Base-by-base conservation (phyloP, 495 filamentous ascomycete species). In the Elaphomyces granulatus region DNA sequence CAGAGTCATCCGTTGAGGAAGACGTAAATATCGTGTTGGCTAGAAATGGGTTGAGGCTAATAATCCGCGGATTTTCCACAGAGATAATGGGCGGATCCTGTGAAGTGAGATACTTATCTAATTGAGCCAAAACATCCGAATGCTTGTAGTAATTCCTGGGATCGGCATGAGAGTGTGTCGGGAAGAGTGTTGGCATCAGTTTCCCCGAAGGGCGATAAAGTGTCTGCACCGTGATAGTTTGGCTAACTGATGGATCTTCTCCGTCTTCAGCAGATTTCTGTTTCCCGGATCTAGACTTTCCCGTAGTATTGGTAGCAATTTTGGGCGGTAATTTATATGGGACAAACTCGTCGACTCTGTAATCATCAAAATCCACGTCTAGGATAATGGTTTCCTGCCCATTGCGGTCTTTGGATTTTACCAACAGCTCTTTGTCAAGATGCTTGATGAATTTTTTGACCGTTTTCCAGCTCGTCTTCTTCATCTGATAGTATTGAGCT, bases 401-500 rank as follows among this genome's bases (percentile, higher is more conserved):
- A 41, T 66, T 73, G 28, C 75, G 70, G 20, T 81, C 78, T 50
- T 83, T 83, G 21, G 66, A 70, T 45, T 74, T 80, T 32, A 83
- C 53, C 9, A 81, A 51, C 4, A 63, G 50, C 37, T 73, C 58
- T 49, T 81, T 83, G 50, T 82, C 80, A 7, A 84, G 55, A 21
- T 69, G 55, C 51, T 83, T 83, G 55, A 83, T 74, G 53, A 83
- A 83, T 43, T 82, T 83, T 43, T 75, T 77, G 32, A 76, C 67
- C 40, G 74, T 83, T 56, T 83, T 84, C 71, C 78, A 81, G 53
- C 70, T 78, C 4, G 78, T 78, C 56, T 80, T 83, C 59, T 83
- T 84, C 51, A 84, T 77, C 46, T 74, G 70, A 21, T 82, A 67
- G 16, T 62, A 73, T 18, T 74, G 66, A 9, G 68, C 61, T 51